These are phyloP conservation scores for Pseudisothecium myosuroides DNA, from an alignment of 225 moss, liverwort and hornwort genomes.

Conservation along the genomic window DNA sequence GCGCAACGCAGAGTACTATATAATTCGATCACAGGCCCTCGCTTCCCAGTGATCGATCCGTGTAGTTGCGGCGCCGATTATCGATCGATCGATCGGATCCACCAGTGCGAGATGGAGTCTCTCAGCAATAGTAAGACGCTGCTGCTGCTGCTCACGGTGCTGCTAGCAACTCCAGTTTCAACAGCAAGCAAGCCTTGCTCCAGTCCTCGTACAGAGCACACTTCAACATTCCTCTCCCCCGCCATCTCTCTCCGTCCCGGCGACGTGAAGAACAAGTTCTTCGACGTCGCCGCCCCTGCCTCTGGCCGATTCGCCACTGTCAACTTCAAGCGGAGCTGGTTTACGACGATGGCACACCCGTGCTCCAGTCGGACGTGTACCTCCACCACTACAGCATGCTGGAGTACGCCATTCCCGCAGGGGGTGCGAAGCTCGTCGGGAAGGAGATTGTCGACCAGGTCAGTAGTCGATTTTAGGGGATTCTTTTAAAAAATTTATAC, in stretches of 20 bases:
- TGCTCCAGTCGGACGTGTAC: conserved; percentile 14
- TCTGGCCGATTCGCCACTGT: conserved; percentile 10
- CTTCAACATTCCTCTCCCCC: neutral
- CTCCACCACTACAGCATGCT: conserved; percentile 21
- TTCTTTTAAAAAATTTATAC: neutral
- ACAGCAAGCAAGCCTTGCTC: neutral
- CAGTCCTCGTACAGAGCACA: neutral
- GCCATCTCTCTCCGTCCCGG: conserved; percentile 4
- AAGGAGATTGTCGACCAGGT: neutral
- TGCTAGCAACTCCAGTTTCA: neutral
- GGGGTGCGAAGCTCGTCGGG: neutral
- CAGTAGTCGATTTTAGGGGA: neutral
- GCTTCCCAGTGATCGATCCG: neutral
- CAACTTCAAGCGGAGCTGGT: conserved; percentile 27
- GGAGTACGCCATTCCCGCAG: conserved; percentile 3
- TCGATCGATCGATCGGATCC: neutral
- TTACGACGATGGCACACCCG: neutral
- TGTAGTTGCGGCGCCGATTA: neutral
- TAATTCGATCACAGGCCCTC: neutral
- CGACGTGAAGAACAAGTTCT: conserved; percentile 22
- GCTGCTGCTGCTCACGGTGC: neutral
- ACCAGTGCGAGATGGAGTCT: neutral
- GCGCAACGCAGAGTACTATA: neutral
- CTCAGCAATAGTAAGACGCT: neutral
- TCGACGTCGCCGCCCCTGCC: neutral